Percentiles rank a stretch among this genome's conserved stretches.
Conservation (phyloP, 805 yeast genomes). For the Yarrowia keelungensis region DNA sequence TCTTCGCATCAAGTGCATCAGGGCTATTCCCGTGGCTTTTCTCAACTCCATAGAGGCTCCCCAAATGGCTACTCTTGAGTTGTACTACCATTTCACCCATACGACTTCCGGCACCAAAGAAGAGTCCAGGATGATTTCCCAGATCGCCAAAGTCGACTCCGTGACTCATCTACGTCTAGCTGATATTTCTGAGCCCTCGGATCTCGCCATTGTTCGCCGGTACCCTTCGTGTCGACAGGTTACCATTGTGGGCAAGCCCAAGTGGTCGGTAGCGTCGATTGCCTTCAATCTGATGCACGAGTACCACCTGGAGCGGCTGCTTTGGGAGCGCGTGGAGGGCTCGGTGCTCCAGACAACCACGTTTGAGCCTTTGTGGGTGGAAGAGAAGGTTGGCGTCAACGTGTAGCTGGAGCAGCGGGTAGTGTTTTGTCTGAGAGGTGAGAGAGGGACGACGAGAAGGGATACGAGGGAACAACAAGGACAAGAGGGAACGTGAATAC, state of each 20-base stretch:
- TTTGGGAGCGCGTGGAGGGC: conserved; percentile 34
- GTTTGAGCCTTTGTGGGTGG: not conserved
- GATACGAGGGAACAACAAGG: too few species aligned
- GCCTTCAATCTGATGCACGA: conserved; percentile 21
- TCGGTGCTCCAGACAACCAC: conserved; percentile 25
- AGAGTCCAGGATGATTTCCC: not conserved
- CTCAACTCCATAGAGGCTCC: conserved; percentile 21
- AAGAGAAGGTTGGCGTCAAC: not conserved
- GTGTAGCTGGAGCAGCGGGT: conserved; percentile 38
- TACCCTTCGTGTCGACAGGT: conserved; percentile 13
- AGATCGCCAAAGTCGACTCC: not conserved
- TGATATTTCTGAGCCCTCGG: conserved; percentile 10
- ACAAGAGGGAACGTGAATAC: too few species aligned
- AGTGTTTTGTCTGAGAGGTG: not conserved
- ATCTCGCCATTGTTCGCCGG: not conserved
- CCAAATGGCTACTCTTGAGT: not conserved
- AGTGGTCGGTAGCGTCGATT: conserved; percentile 10
- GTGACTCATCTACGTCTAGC: conserved; percentile 14
- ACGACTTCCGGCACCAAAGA: conserved; percentile 12
- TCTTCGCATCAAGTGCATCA: conserved; percentile 27
- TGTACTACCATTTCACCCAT: conserved; percentile 22
- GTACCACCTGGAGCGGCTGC: conserved; percentile 7
- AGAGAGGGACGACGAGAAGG: too few species aligned
- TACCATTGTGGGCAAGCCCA: conserved; percentile 14
- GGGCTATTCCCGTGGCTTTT: not conserved